These are phyloP conservation scores for Fusarium abutilonis DNA, from an alignment of 2,329 filamentous ascomycete species.

Conservation along the genomic window DNA sequence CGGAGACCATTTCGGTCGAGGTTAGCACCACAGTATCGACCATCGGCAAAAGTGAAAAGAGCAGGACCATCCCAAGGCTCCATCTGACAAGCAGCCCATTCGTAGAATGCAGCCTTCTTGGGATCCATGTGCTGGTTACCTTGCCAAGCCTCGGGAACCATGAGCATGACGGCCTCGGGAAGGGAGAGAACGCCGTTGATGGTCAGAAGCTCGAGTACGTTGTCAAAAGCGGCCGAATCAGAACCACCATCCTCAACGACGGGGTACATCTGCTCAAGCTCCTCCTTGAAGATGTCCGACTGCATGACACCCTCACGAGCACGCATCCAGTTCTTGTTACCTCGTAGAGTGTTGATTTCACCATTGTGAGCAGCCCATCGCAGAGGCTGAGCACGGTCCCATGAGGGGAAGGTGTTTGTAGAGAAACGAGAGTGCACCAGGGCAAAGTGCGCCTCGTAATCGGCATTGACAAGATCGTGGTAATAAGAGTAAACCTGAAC, in stretches of 20 bases:
- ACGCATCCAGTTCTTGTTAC: slow-evolving; percentile 99
- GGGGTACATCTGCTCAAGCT: slow-evolving; percentile 89
- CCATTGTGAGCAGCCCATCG: slow-evolving; percentile 98
- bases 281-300: slow-evolving; percentile 90
- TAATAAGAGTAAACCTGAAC: slow-evolving; percentile 98
- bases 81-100: slow-evolving; percentile 99
- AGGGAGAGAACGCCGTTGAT: slow-evolving; percentile 97
- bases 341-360: slow-evolving; percentile 96
- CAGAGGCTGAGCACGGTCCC: slow-evolving; percentile 95
- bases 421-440: slow-evolving; percentile 97
- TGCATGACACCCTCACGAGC: slow-evolving; percentile 94
- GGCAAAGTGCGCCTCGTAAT: slow-evolving; percentile 97
- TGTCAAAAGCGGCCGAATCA: slow-evolving; percentile 96
- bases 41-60: slow-evolving; percentile 96
- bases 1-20: slow-evolving; percentile 94
- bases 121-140: slow-evolving; percentile 92
- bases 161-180: slow-evolving; percentile 96
- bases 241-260: slow-evolving; percentile 97
- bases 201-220: slow-evolving; percentile 90
- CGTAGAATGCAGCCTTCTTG: slow-evolving; percentile 96
- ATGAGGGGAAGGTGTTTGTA: slow-evolving; percentile 97
- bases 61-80: slow-evolving; percentile 98
- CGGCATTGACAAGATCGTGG: slow-evolving; percentile 94
- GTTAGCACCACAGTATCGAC: slow-evolving; percentile 96
- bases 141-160: slow-evolving; percentile 98